Evolutionary conservation across 2,329 filamentous ascomycete species (phyloP), one percentile per base, ranked within the genome.

Genomic region (Setomelanomma holmii): DNA sequence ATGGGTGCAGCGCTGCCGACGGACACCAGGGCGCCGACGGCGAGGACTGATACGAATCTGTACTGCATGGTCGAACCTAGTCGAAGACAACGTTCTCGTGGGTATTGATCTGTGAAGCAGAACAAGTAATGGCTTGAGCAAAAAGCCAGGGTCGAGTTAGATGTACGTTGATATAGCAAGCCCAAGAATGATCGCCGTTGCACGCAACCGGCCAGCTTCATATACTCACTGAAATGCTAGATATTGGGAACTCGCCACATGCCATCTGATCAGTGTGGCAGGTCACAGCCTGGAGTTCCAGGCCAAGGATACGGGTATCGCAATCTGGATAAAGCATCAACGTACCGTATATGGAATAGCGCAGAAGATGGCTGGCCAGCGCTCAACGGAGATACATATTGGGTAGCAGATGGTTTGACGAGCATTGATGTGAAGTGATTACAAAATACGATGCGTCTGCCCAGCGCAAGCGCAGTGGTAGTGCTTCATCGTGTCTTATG

Each of bases 1-100:
- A 72, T 45, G n/a, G 68, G 67, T 10, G 65, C 57, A 3, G 52
- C 64, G 27, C 51, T 63, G 33, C 59, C 59, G 8, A 59, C 59
- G 33, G 55, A 58, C 30, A 68, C 38, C 27, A 72, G 21, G 24
- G 58, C 53, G 45, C 67, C 57, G 34, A 56, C 59, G 48, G 65
- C 64, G 23, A 71, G 53, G 17, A 62, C 56, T 30, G 67, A 67
- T 4, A 67, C 59, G 10, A 68, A 47, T 47, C 58, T 63, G 58
- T 68, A 66, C 40, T 68, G 67, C 68, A 72, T 70, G 23, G 27
- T 51, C 16, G 8, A 23, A 22, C 12, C 21, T 16, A 34, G 21
- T 12, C 30, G 12, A 12, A 22, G 24, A 17, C 34, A 12, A 22
- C n/a, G n/a, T 19, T 3, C 39, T n/a, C 6, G 44, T 30, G 27